A percentile compares a stretch with the other conserved stretches of the same genome.
phyloP scores from a whole-genome alignment of 768 basidiomycete species.

The Tulasnella sp. region DNA sequence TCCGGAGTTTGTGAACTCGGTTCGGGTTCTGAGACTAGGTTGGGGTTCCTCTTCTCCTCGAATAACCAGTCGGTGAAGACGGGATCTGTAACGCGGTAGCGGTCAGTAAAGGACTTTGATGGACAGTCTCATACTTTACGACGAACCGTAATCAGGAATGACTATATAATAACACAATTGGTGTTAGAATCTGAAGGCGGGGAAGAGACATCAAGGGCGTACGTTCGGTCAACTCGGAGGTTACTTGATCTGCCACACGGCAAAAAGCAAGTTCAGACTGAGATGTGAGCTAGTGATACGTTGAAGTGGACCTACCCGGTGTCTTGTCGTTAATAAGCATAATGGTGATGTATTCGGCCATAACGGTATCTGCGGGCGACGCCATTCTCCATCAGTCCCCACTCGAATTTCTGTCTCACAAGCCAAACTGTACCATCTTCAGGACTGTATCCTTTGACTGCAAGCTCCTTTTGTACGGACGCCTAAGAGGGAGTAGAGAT shows the following conservation, averaged over 20 bases:
- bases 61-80: constrained; percentile 89
- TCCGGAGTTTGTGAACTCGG: neutral
- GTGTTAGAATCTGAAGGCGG: neutral
- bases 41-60: constrained; percentile 30
- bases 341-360: constrained; percentile 91
- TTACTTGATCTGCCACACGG: constrained; percentile 80
- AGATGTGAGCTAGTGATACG: no score
- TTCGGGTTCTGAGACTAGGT: neutral
- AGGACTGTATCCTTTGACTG: constrained; percentile 15
- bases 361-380: constrained; percentile 48
- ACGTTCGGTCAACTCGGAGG: constrained; percentile 79
- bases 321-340: constrained; percentile 91
- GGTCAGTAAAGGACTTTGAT: neutral
- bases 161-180: neutral
- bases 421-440: constrained; percentile 9
- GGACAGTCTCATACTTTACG: neutral
- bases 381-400: neutral
- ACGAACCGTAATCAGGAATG: neutral
- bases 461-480: constrained; percentile 20
- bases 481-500: constrained; percentile 4
- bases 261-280: no score
- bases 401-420: neutral
- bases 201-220: constrained; percentile 11
- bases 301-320: constrained; percentile 22
- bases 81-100: constrained; percentile 39